Evolutionary conservation across 1,284 basidiomycete species (phyloP).

Genomic region (Sanguinoderma infundibulare): DNA sequence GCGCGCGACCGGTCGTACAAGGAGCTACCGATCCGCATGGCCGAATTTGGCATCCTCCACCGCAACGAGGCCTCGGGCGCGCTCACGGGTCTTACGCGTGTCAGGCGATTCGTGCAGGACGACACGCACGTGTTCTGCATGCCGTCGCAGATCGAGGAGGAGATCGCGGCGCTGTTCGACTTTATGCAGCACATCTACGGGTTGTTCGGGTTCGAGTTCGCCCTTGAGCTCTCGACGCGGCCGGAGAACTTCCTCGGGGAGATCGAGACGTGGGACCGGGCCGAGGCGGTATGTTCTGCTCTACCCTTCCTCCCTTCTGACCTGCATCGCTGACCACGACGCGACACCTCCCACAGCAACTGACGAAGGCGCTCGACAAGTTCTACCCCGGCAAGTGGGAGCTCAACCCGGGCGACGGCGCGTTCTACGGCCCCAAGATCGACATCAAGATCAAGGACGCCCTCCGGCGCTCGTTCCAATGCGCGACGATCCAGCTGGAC

Average conservation of each 20-base stretch:
- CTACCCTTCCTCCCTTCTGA: not conserved
- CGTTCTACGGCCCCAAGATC: constrained; percentile 97
- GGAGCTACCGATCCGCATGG: constrained; percentile 96
- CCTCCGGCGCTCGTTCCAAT: constrained; percentile 92
- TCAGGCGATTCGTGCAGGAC: constrained; percentile 96
- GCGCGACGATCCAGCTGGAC: constrained; percentile 97
- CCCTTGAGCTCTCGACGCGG: constrained; percentile 93
- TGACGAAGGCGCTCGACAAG: constrained; percentile 85
- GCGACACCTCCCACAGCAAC: constrained; percentile 57
- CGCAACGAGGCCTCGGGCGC: constrained; percentile 97
- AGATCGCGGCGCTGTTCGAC: constrained; percentile 89
- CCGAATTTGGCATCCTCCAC: constrained; percentile 98
- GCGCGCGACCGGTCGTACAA: constrained; percentile 93
- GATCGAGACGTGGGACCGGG: constrained; percentile 88
- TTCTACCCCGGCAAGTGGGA: constrained; percentile 93
- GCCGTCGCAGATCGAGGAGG: constrained; percentile 90
- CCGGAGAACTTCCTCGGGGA: constrained; percentile 95
- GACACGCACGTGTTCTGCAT: constrained; percentile 98
- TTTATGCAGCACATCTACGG: constrained; percentile 96
- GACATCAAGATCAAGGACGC: constrained; percentile 98
- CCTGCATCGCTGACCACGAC: not conserved
- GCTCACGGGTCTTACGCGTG: constrained; percentile 91
- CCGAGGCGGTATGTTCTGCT: constrained; percentile 67
- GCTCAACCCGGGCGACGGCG: constrained; percentile 95
- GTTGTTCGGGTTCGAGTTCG: constrained; percentile 97